Conservation (phyloP, 192 early-diverging fungal species). For the Backusella tuberculispora region DNA sequence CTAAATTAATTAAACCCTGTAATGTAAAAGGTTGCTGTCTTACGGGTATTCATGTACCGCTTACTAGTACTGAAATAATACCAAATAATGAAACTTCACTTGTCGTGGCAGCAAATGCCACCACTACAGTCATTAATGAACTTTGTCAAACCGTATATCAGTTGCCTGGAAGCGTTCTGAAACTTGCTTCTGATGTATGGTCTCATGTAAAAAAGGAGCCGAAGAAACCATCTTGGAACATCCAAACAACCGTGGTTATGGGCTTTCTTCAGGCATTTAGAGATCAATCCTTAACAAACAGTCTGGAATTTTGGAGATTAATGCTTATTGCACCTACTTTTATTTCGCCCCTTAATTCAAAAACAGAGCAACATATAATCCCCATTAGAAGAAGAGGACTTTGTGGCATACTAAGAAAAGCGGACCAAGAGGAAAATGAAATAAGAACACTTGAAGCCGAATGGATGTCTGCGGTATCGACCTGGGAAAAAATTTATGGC, state of each 20-base stretch:
- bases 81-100: neutral
- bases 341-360: slow-evolving; percentile 21
- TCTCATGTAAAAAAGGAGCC: slow-evolving; percentile 24
- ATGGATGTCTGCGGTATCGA: slow-evolving; percentile 27
- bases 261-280: slow-evolving; percentile 29
- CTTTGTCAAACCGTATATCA: slow-evolving; percentile 12
- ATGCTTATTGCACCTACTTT: slow-evolving; percentile 28
- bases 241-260: slow-evolving; percentile 26
- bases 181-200: slow-evolving; percentile 19
- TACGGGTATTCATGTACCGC: neutral
- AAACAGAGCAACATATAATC: slow-evolving; percentile 17
- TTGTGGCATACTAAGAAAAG: slow-evolving; percentile 26
- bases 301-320: slow-evolving; percentile 32
- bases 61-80: slow-evolving; percentile 3
- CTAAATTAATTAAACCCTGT: slow-evolving; percentile 10
- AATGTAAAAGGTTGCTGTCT: slow-evolving; percentile 14
- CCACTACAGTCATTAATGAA: slow-evolving; percentile 1
- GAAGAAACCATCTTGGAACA: slow-evolving; percentile 35
- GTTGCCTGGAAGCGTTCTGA: slow-evolving; percentile 3
- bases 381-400: slow-evolving; percentile 3
- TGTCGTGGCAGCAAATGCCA: neutral
- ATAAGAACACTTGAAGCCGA: slow-evolving; percentile 20
- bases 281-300: slow-evolving; percentile 16
- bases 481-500: slow-evolving; percentile 16
- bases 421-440: slow-evolving; percentile 23